Conservation (phyloP, 2,329 filamentous ascomycete species). For the Ambrosiella xylebori region DNA sequence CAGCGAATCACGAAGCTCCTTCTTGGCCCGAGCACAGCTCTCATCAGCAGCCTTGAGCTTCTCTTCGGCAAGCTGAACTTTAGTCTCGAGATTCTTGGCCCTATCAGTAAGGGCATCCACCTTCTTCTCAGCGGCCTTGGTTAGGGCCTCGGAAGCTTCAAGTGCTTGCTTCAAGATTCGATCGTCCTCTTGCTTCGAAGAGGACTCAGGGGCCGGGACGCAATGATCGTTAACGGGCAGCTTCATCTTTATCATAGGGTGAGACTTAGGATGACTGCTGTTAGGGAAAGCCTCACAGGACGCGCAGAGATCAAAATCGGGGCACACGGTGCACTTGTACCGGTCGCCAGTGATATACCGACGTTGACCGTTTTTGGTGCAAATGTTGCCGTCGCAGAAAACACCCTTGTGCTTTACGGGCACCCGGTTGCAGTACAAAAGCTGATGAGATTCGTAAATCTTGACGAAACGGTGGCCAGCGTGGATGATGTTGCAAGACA, state of each 20-base stretch:
- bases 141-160: too few species aligned
- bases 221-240: constrained; percentile 76
- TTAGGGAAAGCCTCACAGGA: constrained; percentile 77
- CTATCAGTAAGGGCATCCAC: too few species aligned
- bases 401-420: constrained; percentile 57
- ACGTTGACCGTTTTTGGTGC: constrained; percentile 36
- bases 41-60: too few species aligned
- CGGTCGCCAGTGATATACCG: constrained; percentile 56
- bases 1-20: too few species aligned
- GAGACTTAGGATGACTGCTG: constrained; percentile 83
- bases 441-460: constrained; percentile 51
- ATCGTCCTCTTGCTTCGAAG: constrained; percentile 56
- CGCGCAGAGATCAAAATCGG: constrained; percentile 89
- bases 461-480: constrained; percentile 75
- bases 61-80: too few species aligned
- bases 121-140: too few species aligned
- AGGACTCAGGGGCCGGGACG: constrained; percentile 36
- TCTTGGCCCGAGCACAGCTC: too few species aligned
- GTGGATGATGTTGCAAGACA: constrained; percentile 46
- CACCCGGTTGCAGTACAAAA: constrained; percentile 16
- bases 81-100: too few species aligned
- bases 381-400: constrained; percentile 87
- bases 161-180: neutral
- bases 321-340: constrained; percentile 94
- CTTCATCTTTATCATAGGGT: constrained; percentile 94